Evolutionary conservation across 768 basidiomycete species (phyloP).

Genomic region (Lactifluus volemus): DNA sequence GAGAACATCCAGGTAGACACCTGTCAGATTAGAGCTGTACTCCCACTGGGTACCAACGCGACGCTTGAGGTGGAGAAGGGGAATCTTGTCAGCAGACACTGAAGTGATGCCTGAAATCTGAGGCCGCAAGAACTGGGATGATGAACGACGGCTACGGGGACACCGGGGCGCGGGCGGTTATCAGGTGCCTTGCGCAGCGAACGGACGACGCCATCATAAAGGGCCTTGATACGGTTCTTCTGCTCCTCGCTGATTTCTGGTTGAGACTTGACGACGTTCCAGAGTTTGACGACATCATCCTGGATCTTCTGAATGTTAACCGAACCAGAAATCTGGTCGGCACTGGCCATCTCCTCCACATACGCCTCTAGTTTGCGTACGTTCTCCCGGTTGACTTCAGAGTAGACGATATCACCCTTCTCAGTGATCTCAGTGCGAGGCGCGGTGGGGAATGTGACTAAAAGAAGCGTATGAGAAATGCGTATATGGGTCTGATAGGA

Average conservation of each 20-base stretch:
- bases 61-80: constrained; percentile 85
- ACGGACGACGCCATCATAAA: constrained; percentile 89
- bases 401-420: constrained; percentile 91
- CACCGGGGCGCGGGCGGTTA: no score
- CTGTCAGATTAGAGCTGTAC: constrained; percentile 94
- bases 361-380: constrained; percentile 86
- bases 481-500: constrained; percentile 23
- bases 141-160: constrained; percentile 72
- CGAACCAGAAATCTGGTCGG: constrained; percentile 71
- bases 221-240: constrained; percentile 72
- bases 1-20: constrained; percentile 91
- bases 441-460: constrained; percentile 97
- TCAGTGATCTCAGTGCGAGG: constrained; percentile 89
- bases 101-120: constrained; percentile 62
- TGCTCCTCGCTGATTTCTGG: constrained; percentile 56
- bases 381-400: constrained; percentile 90
- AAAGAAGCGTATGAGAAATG: neutral
- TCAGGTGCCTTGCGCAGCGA: no score
- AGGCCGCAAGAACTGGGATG: constrained; percentile 95
- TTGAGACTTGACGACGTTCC: constrained; percentile 95
- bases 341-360: constrained; percentile 51
- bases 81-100: constrained; percentile 38
- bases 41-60: constrained; percentile 94
- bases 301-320: constrained; percentile 98
- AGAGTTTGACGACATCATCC: constrained; percentile 35